Conservation (phyloP, 2,329 filamentous ascomycete genomes). For the Clarireedia monteithiana region DNA sequence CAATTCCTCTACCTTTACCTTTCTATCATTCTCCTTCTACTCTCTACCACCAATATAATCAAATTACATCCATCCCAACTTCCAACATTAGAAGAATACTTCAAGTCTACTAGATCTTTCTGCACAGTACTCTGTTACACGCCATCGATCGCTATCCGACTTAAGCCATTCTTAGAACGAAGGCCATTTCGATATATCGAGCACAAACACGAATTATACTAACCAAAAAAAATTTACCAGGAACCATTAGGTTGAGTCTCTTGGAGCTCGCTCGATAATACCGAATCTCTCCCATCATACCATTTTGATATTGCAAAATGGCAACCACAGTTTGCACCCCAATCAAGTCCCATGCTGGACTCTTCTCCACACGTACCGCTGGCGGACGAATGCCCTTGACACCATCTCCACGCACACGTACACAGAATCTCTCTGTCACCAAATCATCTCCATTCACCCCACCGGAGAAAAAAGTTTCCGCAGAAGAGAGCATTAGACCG, state of each 20-base stretch:
- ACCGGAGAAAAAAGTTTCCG: slow-evolving; percentile 51
- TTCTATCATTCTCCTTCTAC: slow-evolving; percentile 23
- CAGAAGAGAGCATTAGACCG: slow-evolving; percentile 42
- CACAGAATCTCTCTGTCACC: slow-evolving; percentile 42
- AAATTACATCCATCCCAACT: slow-evolving; percentile 19
- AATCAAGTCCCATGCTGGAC: slow-evolving; percentile 85
- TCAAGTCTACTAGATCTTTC: slow-evolving; percentile 40
- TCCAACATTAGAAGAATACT: slow-evolving; percentile 19
- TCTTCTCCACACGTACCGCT: slow-evolving; percentile 88
- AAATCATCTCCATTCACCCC: slow-evolving; percentile 66
- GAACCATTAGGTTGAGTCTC: slow-evolving; percentile 53
- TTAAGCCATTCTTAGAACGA: slow-evolving; percentile 34
- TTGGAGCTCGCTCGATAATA: slow-evolving; percentile 45
- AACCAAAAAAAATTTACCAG: slow-evolving; percentile 38
- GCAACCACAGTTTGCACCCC: slow-evolving; percentile 83
- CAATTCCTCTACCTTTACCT: slow-evolving; percentile 25
- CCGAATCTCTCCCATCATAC: slow-evolving; percentile 21
- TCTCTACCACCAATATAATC: slow-evolving; percentile 18
- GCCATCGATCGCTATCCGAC: slow-evolving; percentile 43
- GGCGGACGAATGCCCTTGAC: slow-evolving; percentile 93
- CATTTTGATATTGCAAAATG: slow-evolving; percentile 52
- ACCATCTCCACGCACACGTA: slow-evolving; percentile 70
- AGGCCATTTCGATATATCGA: slow-evolving; percentile 42
- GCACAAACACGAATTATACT: slow-evolving; percentile 38
- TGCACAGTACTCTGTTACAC: slow-evolving; percentile 29